phyloP scores from a whole-genome alignment of 2,329 filamentous ascomycete genomes.

The Colletotrichum graminicola region DNA sequence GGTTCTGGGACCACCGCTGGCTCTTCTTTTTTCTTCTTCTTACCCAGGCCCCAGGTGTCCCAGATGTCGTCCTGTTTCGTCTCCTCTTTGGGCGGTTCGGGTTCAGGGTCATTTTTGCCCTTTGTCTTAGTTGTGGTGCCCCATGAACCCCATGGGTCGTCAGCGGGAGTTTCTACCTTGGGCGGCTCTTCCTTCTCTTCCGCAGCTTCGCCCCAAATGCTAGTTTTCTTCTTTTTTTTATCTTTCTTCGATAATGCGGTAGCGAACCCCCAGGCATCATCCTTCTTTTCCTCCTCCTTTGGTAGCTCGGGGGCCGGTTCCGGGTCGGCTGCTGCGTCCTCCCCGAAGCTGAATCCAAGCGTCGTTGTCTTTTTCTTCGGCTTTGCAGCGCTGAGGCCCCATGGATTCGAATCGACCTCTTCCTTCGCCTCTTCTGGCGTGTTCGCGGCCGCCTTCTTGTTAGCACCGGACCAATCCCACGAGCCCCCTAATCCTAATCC shows the following conservation, averaged over 20 bases:
- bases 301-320: slow-evolving; percentile 24
- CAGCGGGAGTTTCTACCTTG: slow-evolving; percentile 45
- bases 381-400: slow-evolving; percentile 61
- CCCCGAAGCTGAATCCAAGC: slow-evolving; percentile 63
- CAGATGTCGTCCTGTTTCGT: slow-evolving; percentile 44
- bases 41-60: slow-evolving; percentile 44
- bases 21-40: slow-evolving; percentile 48
- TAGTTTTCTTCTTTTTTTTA: slow-evolving; percentile 58
- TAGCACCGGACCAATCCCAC: slow-evolving; percentile 58
- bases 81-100: slow-evolving; percentile 33
- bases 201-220: slow-evolving; percentile 52
- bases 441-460: slow-evolving; percentile 49
- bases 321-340: slow-evolving; percentile 43
- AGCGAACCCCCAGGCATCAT: slow-evolving; percentile 51
- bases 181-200: slow-evolving; percentile 49
- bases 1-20: slow-evolving; percentile 45
- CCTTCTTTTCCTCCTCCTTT: slow-evolving; percentile 52
- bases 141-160: slow-evolving; percentile 49
- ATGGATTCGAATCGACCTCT: slow-evolving; percentile 61
- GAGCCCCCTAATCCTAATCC: slow-evolving; percentile 45
- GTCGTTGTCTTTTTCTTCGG: slow-evolving; percentile 62
- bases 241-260: slow-evolving; percentile 55
- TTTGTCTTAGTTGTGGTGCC: slow-evolving; percentile 54
- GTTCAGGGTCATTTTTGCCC: slow-evolving; percentile 56
- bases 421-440: slow-evolving; percentile 56